Base-by-base conservation (phyloP, 257 asterid genomes). In the Rehmannia glutinosa region DNA sequence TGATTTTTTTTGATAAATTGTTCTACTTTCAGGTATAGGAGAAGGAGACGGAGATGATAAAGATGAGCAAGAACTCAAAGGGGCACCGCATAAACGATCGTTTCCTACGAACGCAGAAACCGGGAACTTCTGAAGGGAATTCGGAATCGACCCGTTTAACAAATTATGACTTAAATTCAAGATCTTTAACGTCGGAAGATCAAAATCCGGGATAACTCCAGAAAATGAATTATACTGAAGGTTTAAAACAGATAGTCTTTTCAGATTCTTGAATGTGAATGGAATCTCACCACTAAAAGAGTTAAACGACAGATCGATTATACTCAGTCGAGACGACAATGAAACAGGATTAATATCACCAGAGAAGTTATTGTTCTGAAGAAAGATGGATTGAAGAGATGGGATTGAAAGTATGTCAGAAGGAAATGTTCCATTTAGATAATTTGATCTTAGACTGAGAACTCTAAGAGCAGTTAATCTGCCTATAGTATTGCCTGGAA, bases 361-460 rank as follows among this genome's bases (percentile, higher is more conserved):
- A 0, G 97, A 88, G 75, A 94, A 88, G 73, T 86, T 87, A 56
- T 94, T 94, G 17, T 82, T 78, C 42, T 91, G 97, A 69, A 94
- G 91, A 69, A 73, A 84, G 11, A 91, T 27, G 28, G 79, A 88
- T 28, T 70, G 84, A 21, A 94, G 97, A 6, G 87, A 72, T 39
- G 93, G 93, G 28, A 88, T 71, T 3, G 91, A 74, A 4, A 88
- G 75, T 10, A 94, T 46, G 73, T 94, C 97, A n/a, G 63, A 8
- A 33, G 99, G 97, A 27, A 94, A 74, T 38, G 52, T 66, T 39
- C 97, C 97, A 59, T 30, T 77, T 12, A 94, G 86, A 61, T 76
- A 57, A 74, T 94, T 94, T 16, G 95, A 79, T 70, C 95, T 68
- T 39, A 94, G 76, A 61, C 99, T 94, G 8, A 94, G 91, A 25